Percentiles rank a stretch among this genome's conserved stretches.
Conservation (phyloP, 2,329 filamentous ascomycete genomes). For the Stagonosporopsis chrysanthemi region DNA sequence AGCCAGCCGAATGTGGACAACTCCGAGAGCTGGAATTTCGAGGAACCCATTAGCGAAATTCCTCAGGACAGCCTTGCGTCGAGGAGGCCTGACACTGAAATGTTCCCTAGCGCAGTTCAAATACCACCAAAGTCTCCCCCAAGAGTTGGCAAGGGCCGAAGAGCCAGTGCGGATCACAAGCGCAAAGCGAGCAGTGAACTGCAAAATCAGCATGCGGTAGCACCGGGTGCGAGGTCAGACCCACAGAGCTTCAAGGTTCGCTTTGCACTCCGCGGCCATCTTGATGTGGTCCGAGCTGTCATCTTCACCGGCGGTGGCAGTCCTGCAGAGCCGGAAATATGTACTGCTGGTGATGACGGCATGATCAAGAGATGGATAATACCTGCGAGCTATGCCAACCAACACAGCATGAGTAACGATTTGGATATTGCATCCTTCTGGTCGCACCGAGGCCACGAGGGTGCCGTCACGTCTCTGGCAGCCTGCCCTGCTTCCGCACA, state of each 20-base stretch:
- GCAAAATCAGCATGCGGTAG: constrained; percentile 64
- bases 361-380: constrained; percentile 98
- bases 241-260: constrained; percentile 86
- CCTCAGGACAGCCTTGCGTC: constrained; percentile 62
- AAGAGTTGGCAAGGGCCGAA: constrained; percentile 68
- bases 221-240: constrained; percentile 64
- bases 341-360: constrained; percentile 93
- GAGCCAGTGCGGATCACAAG: constrained; percentile 73
- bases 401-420: constrained; percentile 72
- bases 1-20: constrained; percentile 58
- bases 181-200: constrained; percentile 68
- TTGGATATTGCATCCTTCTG: constrained; percentile 93
- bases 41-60: constrained; percentile 72
- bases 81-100: constrained; percentile 81
- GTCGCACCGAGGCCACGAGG: constrained; percentile 92
- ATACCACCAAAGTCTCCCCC: constrained; percentile 82
- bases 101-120: constrained; percentile 81
- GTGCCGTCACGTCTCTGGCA: constrained; percentile 84
- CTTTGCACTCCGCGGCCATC: constrained; percentile 88
- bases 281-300: constrained; percentile 91
- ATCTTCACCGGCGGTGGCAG: constrained; percentile 97
- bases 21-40: constrained; percentile 89
- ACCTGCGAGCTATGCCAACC: constrained; percentile 75
- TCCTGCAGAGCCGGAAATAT: constrained; percentile 94
- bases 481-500: constrained; percentile 87